Evolutionary conservation across 2,329 filamentous ascomycete species (phyloP).

Genomic region (Sclerotinia spermophila): DNA sequence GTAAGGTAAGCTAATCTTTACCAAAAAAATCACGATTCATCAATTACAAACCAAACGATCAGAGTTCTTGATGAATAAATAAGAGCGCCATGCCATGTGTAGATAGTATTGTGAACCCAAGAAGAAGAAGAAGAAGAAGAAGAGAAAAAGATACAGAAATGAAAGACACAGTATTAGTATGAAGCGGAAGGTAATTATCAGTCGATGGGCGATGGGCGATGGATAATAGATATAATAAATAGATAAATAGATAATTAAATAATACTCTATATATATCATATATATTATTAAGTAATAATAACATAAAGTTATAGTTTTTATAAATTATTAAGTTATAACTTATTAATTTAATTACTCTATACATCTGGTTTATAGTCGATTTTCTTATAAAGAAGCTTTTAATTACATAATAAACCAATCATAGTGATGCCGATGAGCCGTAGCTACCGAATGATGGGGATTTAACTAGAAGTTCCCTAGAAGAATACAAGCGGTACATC

Average conservation of each 20-base stretch:
- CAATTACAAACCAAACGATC: background rate
- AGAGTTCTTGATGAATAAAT: background rate
- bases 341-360: no score
- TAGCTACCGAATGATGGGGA: conserved; percentile 18
- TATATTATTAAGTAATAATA: no score
- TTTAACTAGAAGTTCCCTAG: conserved; percentile 12
- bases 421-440: conserved; percentile 1
- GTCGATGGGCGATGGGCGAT: background rate
- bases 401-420: background rate
- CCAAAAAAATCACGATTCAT: background rate
- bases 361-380: background rate
- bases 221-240: background rate
- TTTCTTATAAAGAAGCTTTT: background rate
- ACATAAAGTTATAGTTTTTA: no score
- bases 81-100: background rate
- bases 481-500: background rate
- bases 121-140: background rate
- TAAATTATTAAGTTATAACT: no score
- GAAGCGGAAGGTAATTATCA: background rate
- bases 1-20: background rate
- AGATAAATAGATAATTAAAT: no score
- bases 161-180: background rate
- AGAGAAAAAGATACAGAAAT: background rate
- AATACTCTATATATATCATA: no score
- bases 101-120: conserved; percentile 1